These are phyloP conservation scores for Euphorbia lathyris DNA, from an alignment of 345 rosid genomes.

Conservation along the genomic window DNA sequence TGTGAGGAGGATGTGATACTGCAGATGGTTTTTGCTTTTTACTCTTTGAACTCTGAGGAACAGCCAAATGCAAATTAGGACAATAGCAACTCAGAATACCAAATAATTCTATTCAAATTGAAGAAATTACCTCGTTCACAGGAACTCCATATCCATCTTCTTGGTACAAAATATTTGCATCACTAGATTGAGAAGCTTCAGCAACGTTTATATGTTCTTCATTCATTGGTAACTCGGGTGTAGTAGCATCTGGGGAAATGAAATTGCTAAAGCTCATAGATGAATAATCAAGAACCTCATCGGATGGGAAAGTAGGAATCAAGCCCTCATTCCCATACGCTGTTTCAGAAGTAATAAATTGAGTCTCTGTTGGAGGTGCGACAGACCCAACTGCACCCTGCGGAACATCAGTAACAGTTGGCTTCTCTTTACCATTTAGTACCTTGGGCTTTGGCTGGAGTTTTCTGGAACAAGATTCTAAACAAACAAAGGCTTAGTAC, in stretches of 20 bases:
- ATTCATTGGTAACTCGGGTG: conserved; percentile 27
- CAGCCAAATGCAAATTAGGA: conserved; percentile 3
- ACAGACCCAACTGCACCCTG: conserved; percentile 29
- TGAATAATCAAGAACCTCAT: conserved; percentile 34
- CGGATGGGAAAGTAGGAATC: conserved; percentile 36
- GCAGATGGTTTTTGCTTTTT: conserved; percentile 24
- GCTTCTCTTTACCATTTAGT: conserved; percentile 24
- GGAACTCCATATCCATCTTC: conserved; percentile 33
- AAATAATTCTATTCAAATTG: not conserved
- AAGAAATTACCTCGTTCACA: conserved; percentile 36
- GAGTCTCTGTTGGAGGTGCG: conserved; percentile 19
- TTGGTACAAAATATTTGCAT: conserved; percentile 18
- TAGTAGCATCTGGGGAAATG: conserved; percentile 18
- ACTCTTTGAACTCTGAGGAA: conserved; percentile 21
- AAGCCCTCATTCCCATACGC: conserved; percentile 28
- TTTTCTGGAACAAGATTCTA: conserved; percentile 38
- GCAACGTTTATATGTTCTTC: conserved; percentile 21
- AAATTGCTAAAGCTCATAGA: conserved; percentile 29
- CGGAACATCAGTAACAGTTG: conserved; percentile 8
- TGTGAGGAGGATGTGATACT: conserved; percentile 6
- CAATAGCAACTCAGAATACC: not conserved
- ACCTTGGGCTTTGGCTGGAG: conserved; percentile 44
- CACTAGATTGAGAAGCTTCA: conserved; percentile 20
- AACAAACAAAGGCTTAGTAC: conserved; percentile 8
- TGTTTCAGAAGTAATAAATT: conserved; percentile 29